phyloP scores from a whole-genome alignment of 2,329 filamentous ascomycete genomes.

The Zymoseptoria tritici region DNA sequence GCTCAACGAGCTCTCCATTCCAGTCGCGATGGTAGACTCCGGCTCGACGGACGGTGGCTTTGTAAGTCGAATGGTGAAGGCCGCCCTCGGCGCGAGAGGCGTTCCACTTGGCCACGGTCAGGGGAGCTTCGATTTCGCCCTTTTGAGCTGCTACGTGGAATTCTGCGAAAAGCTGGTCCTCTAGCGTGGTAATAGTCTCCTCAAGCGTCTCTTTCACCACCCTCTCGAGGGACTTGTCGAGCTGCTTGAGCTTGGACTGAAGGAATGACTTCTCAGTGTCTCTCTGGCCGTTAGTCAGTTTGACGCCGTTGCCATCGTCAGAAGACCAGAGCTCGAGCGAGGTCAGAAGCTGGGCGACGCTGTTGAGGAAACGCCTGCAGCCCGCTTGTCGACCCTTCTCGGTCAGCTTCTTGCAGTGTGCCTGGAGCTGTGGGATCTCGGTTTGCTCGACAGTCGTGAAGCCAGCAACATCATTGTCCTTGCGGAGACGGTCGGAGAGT shows the following conservation, averaged over 20 bases:
- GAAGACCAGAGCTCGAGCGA: conserved; percentile 47
- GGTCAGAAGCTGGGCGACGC: conserved; percentile 44
- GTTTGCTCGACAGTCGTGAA: conserved; percentile 50
- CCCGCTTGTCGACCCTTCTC: conserved; percentile 40
- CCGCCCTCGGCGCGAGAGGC: conserved; percentile 38
- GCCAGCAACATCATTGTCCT: conserved; percentile 46
- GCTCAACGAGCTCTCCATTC: conserved; percentile 33
- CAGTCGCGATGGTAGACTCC: conserved; percentile 42
- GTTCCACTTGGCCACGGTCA: conserved; percentile 33
- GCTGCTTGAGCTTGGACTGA: conserved; percentile 31
- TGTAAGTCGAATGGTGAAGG: conserved; percentile 47
- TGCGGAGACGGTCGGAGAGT: conserved; percentile 47
- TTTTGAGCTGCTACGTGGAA: conserved; percentile 34
- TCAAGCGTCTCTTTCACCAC: conserved; percentile 34
- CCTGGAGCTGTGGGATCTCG: conserved; percentile 50
- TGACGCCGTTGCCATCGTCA: conserved; percentile 35
- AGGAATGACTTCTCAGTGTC: conserved; percentile 34
- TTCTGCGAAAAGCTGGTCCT: conserved; percentile 42
- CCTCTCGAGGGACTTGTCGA: conserved; percentile 38
- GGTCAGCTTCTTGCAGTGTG: conserved; percentile 53
- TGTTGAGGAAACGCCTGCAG: conserved; percentile 46
- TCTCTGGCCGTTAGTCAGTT: conserved; percentile 36
- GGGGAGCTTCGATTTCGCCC: conserved; percentile 33
- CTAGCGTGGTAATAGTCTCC: conserved; percentile 35
- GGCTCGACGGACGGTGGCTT: conserved; percentile 46